phyloP scores from a whole-genome alignment of 345 rosid genomes.

The Ailanthus altissimus region DNA sequence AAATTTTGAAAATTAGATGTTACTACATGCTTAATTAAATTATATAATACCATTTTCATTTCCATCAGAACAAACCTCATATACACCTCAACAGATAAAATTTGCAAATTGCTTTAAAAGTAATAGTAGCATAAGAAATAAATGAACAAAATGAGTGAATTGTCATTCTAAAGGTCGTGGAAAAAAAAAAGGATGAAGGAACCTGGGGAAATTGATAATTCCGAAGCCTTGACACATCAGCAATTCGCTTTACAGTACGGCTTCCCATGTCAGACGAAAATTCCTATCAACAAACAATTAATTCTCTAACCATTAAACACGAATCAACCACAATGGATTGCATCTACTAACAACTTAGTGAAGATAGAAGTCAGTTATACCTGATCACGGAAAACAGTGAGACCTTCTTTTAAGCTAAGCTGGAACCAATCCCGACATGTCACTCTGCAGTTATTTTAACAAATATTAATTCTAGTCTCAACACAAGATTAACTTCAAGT shows the following conservation, averaged over 20 bases:
- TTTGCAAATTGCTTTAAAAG: conserved; percentile 1
- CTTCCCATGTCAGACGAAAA: conserved; percentile 99
- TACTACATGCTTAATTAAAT: not conserved
- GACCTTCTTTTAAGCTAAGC: conserved; percentile 99
- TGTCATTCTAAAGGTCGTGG: not conserved
- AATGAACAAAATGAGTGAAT: not conserved
- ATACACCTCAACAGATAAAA: not conserved
- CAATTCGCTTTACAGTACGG: conserved; percentile 92
- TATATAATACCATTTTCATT: not conserved
- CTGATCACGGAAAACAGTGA: conserved; percentile 97
- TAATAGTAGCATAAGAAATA: not conserved
- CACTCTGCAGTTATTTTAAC: conserved; percentile 58
- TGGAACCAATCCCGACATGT: conserved; percentile 99
- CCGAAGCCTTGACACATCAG: conserved; percentile 91
- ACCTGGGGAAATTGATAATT: conserved; percentile 94
- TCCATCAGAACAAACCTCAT: not conserved
- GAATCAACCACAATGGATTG: not conserved
- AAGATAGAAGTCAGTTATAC: conserved; percentile 33
- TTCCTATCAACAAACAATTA: conserved; percentile 49
- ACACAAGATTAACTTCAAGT: not conserved
- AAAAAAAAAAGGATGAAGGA: conserved; percentile 17
- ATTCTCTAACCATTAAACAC: conserved; percentile 5
- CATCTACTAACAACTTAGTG: not conserved
- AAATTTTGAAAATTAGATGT: conserved; percentile 13
- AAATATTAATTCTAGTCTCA: conserved; percentile 10